Evolutionary conservation across 139 green algal species (phyloP).

Genomic region (Monoraphidium neglectum): DNA sequence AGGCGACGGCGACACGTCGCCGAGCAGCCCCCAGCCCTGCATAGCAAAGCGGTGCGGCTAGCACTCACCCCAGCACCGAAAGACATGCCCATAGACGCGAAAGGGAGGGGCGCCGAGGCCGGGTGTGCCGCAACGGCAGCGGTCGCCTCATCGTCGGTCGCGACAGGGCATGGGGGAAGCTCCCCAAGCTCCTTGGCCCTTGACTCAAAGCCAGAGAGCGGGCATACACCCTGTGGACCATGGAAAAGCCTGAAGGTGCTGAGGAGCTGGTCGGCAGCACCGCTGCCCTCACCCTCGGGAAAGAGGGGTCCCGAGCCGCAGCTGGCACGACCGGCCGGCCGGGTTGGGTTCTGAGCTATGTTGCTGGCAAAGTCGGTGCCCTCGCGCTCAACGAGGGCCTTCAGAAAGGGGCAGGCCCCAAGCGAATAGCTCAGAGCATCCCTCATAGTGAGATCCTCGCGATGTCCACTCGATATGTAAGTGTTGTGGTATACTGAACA

Average conservation of each 20-base stretch:
- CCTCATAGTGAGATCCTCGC: too few species aligned
- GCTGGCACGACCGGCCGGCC: too few species aligned
- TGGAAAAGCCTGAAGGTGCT: slow-evolving; percentile 65
- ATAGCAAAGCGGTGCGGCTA: too few species aligned
- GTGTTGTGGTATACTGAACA: too few species aligned
- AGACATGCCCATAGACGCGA: slow-evolving; percentile 29
- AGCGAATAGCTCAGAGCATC: too few species aligned
- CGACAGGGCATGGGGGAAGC: neutral
- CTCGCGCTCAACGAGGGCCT: slow-evolving; percentile 10
- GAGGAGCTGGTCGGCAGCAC: too few species aligned
- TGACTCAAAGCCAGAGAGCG: slow-evolving; percentile 24
- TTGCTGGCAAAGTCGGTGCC: slow-evolving; percentile 22
- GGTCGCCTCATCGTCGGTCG: neutral
- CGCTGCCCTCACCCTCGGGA: neutral
- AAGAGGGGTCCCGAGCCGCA: neutral
- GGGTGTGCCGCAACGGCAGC: neutral
- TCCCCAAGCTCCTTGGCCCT: neutral
- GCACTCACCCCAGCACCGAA: slow-evolving; percentile 27
- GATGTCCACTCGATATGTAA: too few species aligned
- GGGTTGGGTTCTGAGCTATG: slow-evolving; percentile 6
- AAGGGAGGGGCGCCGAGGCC: slow-evolving; percentile 12
- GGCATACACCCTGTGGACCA: slow-evolving; percentile 49
- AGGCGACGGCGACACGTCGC: too few species aligned
- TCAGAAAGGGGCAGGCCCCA: slow-evolving; percentile 27
- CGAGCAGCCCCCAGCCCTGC: too few species aligned